Evolutionary conservation across 805 yeast species (phyloP).

Genomic region (Candida corydali): DNA sequence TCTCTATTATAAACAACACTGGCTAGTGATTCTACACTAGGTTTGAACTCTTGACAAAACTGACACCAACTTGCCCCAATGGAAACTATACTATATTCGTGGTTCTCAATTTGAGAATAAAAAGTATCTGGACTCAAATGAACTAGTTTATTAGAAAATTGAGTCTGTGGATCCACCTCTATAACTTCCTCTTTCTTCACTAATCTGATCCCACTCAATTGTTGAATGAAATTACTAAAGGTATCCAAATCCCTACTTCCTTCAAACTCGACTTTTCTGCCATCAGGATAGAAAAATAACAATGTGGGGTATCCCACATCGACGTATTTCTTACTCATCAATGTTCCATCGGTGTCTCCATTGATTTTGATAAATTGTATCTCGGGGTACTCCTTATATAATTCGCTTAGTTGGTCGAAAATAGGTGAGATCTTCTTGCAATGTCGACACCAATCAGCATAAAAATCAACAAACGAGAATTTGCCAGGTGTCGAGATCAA

Average conservation of each 20-base stretch:
- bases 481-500: slow-evolving; percentile 53
- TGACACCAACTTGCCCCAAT: slow-evolving; percentile 63
- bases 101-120: slow-evolving; percentile 32
- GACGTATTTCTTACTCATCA: slow-evolving; percentile 47
- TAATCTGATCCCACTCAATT: slow-evolving; percentile 24
- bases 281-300: slow-evolving; percentile 48
- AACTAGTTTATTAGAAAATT: slow-evolving; percentile 14
- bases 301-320: slow-evolving; percentile 65
- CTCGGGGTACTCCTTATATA: slow-evolving; percentile 25
- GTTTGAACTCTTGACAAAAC: slow-evolving; percentile 51
- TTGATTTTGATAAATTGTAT: slow-evolving; percentile 53
- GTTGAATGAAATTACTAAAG: slow-evolving; percentile 50
- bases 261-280: slow-evolving; percentile 41
- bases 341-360: slow-evolving; percentile 52
- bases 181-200: slow-evolving; percentile 1
- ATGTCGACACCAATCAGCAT: slow-evolving; percentile 72
- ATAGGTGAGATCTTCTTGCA: slow-evolving; percentile 57
- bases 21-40: slow-evolving; percentile 49
- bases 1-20: slow-evolving; percentile 40
- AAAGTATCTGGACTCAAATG: slow-evolving; percentile 39
- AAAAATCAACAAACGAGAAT: slow-evolving; percentile 44
- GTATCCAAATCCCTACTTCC: slow-evolving; percentile 51
- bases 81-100: slow-evolving; percentile 38
- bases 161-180: slow-evolving; percentile 8
- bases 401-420: slow-evolving; percentile 31